Conservation (phyloP, 352 stramenopile genomes). For the Phytophthora pistaciae region DNA sequence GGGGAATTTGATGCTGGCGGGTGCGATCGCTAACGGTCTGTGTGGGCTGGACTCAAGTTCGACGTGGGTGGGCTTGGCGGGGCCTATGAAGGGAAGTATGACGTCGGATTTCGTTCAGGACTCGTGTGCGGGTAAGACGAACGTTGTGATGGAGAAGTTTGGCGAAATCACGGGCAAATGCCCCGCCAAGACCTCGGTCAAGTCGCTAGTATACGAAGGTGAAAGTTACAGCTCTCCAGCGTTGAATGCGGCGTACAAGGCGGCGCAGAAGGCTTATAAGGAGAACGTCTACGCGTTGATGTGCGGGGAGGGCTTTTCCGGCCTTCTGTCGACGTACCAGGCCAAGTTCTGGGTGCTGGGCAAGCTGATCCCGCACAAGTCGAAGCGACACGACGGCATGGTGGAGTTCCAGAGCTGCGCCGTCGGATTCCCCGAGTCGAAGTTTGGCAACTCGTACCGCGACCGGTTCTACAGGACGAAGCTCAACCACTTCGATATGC, state of each 20-base stretch:
- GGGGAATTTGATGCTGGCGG: constrained; percentile 35
- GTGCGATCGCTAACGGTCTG: constrained; percentile 26
- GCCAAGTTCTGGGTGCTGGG: constrained; percentile 27
- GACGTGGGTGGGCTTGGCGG: constrained; percentile 40
- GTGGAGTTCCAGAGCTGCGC: constrained; percentile 36
- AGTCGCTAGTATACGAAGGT: constrained; percentile 40
- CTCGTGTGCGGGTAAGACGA: constrained; percentile 23
- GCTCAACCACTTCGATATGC: constrained; percentile 63
- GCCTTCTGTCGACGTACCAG: constrained; percentile 38
- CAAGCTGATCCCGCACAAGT: constrained; percentile 30
- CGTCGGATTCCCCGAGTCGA: constrained; percentile 33
- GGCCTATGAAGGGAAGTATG: constrained; percentile 37
- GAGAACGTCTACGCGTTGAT: constrained; percentile 37
- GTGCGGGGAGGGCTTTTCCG: constrained; percentile 36
- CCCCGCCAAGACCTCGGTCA: constrained; percentile 1
- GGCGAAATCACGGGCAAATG: constrained; percentile 25
- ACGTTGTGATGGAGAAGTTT: constrained; percentile 14
- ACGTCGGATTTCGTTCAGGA: constrained; percentile 23
- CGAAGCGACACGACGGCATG: constrained; percentile 35
- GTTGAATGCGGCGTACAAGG: constrained; percentile 28
- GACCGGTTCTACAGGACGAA: constrained; percentile 57
- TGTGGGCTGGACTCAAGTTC: constrained; percentile 32
- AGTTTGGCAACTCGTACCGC: constrained; percentile 46
- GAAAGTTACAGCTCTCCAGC: constrained; percentile 24
- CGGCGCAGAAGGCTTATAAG: constrained; percentile 31